phyloP scores from a whole-genome alignment of 2,329 filamentous ascomycete species.

The Dothideomycetes sp. region DNA sequence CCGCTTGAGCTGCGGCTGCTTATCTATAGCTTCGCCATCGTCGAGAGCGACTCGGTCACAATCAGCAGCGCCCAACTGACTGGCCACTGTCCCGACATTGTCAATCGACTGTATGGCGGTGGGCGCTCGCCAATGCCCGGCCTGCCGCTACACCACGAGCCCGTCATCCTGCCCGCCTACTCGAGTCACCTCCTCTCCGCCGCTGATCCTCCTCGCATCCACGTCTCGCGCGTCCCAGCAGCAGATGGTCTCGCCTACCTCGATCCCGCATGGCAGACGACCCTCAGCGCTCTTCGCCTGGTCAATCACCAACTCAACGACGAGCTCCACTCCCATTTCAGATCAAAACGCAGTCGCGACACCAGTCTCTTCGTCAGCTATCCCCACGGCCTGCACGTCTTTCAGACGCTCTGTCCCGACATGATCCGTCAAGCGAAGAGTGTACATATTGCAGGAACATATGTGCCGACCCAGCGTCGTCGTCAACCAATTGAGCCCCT shows the following conservation, averaged over 20 bases:
- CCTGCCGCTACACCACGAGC: slow-evolving; percentile 25
- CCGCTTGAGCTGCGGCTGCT: slow-evolving; percentile 30
- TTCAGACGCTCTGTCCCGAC: slow-evolving; percentile 26
- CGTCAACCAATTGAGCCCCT: no score
- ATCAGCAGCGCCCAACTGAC: slow-evolving; percentile 26
- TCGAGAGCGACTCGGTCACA: slow-evolving; percentile 25
- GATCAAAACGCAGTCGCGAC: slow-evolving; percentile 12
- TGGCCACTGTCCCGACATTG: slow-evolving; percentile 19
- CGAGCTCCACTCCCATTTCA: slow-evolving; percentile 25
- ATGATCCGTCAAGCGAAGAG: slow-evolving; percentile 28
- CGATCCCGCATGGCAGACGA: not conserved
- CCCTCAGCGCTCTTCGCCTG: slow-evolving; percentile 11
- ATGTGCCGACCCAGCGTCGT: slow-evolving; percentile 13
- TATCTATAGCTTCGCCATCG: slow-evolving; percentile 29
- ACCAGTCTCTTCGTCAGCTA: slow-evolving; percentile 31
- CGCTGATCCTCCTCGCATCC: slow-evolving; percentile 17
- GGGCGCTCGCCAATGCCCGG: slow-evolving; percentile 20
- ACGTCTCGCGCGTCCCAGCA: slow-evolving; percentile 5
- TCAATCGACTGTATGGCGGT: slow-evolving; percentile 17
- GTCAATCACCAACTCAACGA: slow-evolving; percentile 22
- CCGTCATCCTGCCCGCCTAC: slow-evolving; percentile 22
- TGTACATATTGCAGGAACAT: slow-evolving; percentile 30
- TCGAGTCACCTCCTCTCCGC: slow-evolving; percentile 22
- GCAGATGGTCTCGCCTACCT: slow-evolving; percentile 8
- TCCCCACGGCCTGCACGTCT: slow-evolving; percentile 28